Conservation (phyloP, 2,329 filamentous ascomycete genomes). For the Penicillium frequentans region DNA sequence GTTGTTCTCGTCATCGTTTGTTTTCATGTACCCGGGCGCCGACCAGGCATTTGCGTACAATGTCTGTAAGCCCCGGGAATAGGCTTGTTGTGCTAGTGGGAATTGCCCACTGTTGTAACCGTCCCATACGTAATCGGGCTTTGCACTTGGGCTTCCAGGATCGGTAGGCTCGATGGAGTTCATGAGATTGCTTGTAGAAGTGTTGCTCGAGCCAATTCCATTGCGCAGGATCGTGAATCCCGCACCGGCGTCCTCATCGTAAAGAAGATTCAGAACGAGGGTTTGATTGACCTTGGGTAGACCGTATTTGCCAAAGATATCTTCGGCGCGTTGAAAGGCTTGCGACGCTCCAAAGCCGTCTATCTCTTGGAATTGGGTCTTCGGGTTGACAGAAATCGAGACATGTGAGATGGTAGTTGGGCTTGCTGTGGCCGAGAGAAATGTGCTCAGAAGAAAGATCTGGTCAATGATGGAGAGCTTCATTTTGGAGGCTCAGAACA, state of each 20-base stretch:
- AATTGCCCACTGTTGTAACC: conserved; percentile 52
- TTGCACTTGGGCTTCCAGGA: conserved; percentile 44
- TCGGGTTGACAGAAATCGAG: background rate
- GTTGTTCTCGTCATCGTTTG: conserved; percentile 45
- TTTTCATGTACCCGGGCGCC: conserved; percentile 55
- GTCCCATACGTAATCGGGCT: conserved; percentile 38
- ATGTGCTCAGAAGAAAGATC: background rate
- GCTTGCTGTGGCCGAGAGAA: background rate
- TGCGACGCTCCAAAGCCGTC: background rate
- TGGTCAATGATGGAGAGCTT: background rate
- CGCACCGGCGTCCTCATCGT: conserved; percentile 35
- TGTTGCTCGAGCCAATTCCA: conserved; percentile 37
- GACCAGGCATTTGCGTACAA: conserved; percentile 52
- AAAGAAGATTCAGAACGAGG: background rate
- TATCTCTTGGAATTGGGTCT: background rate
- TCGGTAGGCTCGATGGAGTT: conserved; percentile 45
- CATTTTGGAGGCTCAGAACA: background rate
- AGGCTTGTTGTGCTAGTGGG: conserved; percentile 25
- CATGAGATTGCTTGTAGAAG: background rate
- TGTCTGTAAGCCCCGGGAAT: background rate
- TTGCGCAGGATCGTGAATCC: conserved; percentile 55
- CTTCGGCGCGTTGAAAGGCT: background rate
- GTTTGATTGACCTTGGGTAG: background rate
- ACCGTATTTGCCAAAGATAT: conserved; percentile 1
- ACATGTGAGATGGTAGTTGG: background rate